Conservation (phyloP, 352 stramenopile species). For the Saprolegnia parasitica region DNA sequence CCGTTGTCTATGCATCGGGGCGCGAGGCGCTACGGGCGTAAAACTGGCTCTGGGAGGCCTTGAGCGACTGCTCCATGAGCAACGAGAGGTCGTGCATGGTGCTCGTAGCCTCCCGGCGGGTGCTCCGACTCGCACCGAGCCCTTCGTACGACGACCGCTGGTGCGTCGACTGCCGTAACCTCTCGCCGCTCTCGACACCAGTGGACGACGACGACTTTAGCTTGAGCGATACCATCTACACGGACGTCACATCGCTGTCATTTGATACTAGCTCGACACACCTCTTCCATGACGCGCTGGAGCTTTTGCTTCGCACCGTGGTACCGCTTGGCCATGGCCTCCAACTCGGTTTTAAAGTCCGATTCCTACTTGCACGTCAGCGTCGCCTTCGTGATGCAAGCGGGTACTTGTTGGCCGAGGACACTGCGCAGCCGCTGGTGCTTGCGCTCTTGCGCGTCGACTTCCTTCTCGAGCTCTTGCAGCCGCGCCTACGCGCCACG, state of each 20-base stretch:
- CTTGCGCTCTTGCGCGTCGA: neutral
- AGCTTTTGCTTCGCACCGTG: neutral
- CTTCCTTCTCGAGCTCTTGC: neutral
- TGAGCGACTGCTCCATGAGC: slow-evolving; percentile 72
- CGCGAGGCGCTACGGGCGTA: neutral
- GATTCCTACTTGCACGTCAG: neutral
- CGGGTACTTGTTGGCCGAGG: neutral
- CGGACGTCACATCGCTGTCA: neutral
- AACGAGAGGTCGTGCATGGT: slow-evolving; percentile 70
- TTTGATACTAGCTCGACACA: neutral
- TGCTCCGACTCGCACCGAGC: neutral
- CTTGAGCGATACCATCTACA: neutral
- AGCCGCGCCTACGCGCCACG: neutral
- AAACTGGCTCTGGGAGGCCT: slow-evolving; percentile 3
- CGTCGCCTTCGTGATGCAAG: neutral
- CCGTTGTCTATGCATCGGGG: neutral
- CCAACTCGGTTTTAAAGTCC: neutral
- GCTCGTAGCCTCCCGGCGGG: slow-evolving; percentile 26
- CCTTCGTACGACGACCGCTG: no score
- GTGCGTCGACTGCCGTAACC: neutral
- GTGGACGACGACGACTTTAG: neutral
- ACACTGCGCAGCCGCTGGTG: neutral
- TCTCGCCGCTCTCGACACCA: no score
- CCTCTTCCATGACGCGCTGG: neutral
- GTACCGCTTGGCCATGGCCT: neutral